Conservation (phyloP, 306 rosid species). For the Gastrolobium villosum region DNA sequence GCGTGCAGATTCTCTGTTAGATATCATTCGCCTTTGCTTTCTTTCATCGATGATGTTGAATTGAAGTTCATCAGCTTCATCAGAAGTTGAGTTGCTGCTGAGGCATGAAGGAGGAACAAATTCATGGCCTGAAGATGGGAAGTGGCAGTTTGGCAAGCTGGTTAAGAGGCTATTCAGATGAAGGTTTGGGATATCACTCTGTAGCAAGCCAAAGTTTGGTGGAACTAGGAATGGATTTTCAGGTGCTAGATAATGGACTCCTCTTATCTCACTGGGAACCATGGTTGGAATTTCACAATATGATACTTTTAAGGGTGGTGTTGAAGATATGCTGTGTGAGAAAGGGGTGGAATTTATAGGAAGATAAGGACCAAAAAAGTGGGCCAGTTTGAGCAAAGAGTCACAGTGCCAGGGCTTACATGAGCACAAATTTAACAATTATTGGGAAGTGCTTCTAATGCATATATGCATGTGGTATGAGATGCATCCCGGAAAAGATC, state of each 20-base stretch:
- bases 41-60: slow-evolving; percentile 70
- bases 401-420: slow-evolving; percentile 63
- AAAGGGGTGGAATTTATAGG: slow-evolving; percentile 66
- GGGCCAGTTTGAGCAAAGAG: slow-evolving; percentile 56
- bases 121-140: slow-evolving; percentile 53
- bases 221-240: slow-evolving; percentile 58
- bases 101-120: slow-evolving; percentile 54
- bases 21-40: slow-evolving; percentile 83
- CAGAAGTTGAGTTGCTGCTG: slow-evolving; percentile 84
- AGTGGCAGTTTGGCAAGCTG: slow-evolving; percentile 53
- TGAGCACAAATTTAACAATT: slow-evolving; percentile 59
- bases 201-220: slow-evolving; percentile 50
- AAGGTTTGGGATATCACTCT: slow-evolving; percentile 51
- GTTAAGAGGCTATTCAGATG: slow-evolving; percentile 48
- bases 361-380: slow-evolving; percentile 50
- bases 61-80: slow-evolving; percentile 80
- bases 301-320: slow-evolving; percentile 14
- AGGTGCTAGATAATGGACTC: slow-evolving; percentile 56
- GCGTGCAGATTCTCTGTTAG: slow-evolving; percentile 86
- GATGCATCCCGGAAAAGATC: slow-evolving; percentile 41
- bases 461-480: slow-evolving; percentile 53
- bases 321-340: slow-evolving; percentile 44
- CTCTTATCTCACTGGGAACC: slow-evolving; percentile 71
- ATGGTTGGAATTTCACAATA: slow-evolving; percentile 51
- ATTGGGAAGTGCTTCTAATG: slow-evolving; percentile 59